Evolutionary conservation across 148 eudicot genomes (phyloP), one percentile per base, ranked within the genome.

Genomic region (Vaccinium vitisidaea): DNA sequence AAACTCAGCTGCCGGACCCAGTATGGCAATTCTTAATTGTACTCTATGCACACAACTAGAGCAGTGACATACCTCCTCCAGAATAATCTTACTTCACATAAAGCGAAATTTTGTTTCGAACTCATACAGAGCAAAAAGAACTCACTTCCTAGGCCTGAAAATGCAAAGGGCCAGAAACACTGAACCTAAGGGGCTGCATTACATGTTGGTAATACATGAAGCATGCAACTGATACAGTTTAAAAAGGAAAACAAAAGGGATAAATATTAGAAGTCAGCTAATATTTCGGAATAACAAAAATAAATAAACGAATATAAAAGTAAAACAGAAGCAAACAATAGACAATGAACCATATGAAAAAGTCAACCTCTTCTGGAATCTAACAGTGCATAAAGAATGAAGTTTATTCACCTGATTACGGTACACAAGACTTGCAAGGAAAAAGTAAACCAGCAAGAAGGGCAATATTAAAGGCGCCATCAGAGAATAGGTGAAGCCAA

Each of bases 401-500:
- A 54, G 53, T 43, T 13, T n/a, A 74, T 85, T 77, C 25, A 97
- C 99, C 98, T 97, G 99, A 86, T 97, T 97, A 79, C 98, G 94
- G 83, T 95, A 97, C 80, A 97, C 94, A 25, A 97, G 92, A 85
- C 87, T 92, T 21, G 98, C 98, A 82, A 97, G 93, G 80, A 86
- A 91, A 86, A 90, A 97, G 90, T 94, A 97, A 80, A 97, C 87
- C 85, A 97, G 90, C 90, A 97, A 85, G 87, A 97, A 87, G 36
- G 98, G 98, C 85, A 95, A 85, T 56, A 97, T 95, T 85, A 95
- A 84, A 73, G 99, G 99, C 11, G 98, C 93, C 89, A 95, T 84
- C 65, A 92, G 77, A 55, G 94, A 92, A 83, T 91, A 93, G 43
- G 87, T 89, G 85, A 95, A 90, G 78, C 99, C 99, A 69, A 97